A percentile compares a stretch with the other conserved stretches of the same genome.
Evolutionary conservation across 2,329 filamentous ascomycete genomes (phyloP).

Genomic region (Bipolaris sorokiniana): DNA sequence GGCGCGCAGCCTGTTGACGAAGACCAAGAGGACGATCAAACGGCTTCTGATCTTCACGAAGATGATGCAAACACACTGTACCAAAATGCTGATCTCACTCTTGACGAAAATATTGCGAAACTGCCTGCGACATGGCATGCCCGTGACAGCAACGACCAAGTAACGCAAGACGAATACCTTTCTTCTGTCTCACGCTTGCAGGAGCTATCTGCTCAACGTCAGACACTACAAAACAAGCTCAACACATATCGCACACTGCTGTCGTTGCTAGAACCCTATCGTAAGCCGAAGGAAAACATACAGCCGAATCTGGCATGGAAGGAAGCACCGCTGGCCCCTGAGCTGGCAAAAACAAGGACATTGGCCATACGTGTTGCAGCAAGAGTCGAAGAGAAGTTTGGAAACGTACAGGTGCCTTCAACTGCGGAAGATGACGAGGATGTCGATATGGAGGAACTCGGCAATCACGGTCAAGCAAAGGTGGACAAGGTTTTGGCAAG

Average conservation of each 20-base stretch:
- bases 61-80: conserved; percentile 47
- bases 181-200: conserved; percentile 55
- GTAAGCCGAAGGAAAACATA: conserved; percentile 54
- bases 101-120: conserved; percentile 44
- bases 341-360: conserved; percentile 70
- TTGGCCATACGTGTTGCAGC: conserved; percentile 54
- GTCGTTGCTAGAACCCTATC: conserved; percentile 60
- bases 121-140: conserved; percentile 32
- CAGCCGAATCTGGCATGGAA: conserved; percentile 72
- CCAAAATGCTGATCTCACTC: conserved; percentile 40
- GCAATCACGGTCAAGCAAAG: conserved; percentile 28
- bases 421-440: conserved; percentile 34
- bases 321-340: conserved; percentile 68
- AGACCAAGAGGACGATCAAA: conserved; percentile 23
- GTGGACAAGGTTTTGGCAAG: conserved; percentile 33
- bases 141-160: conserved; percentile 16
- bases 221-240: conserved; percentile 56
- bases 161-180: conserved; percentile 43
- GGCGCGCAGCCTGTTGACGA: conserved; percentile 47
- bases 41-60: conserved; percentile 47
- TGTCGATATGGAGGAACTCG: conserved; percentile 28
- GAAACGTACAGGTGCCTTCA: conserved; percentile 36
- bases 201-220: conserved; percentile 57
- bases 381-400: conserved; percentile 41
- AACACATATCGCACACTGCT: conserved; percentile 58